Evolutionary conservation across 345 rosid genomes (phyloP).

Genomic region (Citropsis articulata): DNA sequence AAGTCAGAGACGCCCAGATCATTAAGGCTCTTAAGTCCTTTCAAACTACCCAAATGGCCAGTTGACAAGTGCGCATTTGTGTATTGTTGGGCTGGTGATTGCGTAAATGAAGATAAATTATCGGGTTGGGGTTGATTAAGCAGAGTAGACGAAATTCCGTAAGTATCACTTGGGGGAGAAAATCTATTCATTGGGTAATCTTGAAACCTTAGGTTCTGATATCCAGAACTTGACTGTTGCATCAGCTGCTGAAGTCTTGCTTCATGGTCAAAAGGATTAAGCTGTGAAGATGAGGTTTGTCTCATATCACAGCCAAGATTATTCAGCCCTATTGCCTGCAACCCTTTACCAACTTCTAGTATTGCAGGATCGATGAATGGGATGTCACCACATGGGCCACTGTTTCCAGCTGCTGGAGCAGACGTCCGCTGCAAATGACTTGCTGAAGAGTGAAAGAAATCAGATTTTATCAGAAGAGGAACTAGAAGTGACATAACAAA

Average conservation of each 20-base stretch:
- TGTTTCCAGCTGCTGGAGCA: constrained; percentile 20
- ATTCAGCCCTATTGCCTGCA: constrained; percentile 22
- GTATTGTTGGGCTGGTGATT: constrained; percentile 30
- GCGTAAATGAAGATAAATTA: constrained; percentile 26
- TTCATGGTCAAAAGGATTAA: constrained; percentile 30
- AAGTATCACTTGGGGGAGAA: constrained; percentile 31
- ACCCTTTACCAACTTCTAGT: constrained; percentile 38
- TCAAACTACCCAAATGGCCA: constrained; percentile 47
- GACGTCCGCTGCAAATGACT: constrained; percentile 29
- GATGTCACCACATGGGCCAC: constrained; percentile 28
- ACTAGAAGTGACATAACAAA: neutral
- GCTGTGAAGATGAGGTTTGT: constrained; percentile 22
- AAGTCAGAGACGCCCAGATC: constrained; percentile 31
- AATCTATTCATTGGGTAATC: constrained; percentile 29
- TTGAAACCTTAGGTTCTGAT: constrained; percentile 30
- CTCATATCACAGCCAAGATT: constrained; percentile 32
- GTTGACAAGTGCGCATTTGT: constrained; percentile 27
- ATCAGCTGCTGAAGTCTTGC: constrained; percentile 31
- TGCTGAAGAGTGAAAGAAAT: constrained; percentile 26
- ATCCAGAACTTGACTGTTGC: constrained; percentile 35
- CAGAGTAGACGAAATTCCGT: constrained; percentile 25
- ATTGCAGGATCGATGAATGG: constrained; percentile 53
- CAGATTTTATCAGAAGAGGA: neutral
- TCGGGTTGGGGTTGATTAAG: constrained; percentile 29
- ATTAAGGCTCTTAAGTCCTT: constrained; percentile 29